These are phyloP conservation scores for Solanum lycopersicoides DNA, from an alignment of 257 asterid genomes.

Conservation along the genomic window DNA sequence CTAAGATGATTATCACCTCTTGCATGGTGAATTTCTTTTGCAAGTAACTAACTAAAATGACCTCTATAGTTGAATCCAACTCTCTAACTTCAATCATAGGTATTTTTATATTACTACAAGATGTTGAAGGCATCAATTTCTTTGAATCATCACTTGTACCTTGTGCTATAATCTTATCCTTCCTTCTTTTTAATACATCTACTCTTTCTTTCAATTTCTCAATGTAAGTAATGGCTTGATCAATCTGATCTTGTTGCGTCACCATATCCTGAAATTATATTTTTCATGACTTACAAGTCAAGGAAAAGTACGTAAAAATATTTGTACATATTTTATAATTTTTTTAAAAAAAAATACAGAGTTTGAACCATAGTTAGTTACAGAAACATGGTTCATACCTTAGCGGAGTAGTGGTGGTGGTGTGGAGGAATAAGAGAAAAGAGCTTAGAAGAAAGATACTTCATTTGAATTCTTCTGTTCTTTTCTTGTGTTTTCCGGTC, in stretches of 20 bases:
- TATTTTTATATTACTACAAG: background rate
- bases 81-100: constrained; percentile 22
- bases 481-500: constrained; percentile 16
- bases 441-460: constrained; percentile 4
- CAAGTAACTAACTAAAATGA: constrained; percentile 17
- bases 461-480: constrained; percentile 17
- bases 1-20: constrained; percentile 15
- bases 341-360: background rate
- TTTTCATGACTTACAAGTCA: background rate
- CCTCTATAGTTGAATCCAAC: constrained; percentile 23
- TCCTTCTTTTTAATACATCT: constrained; percentile 16
- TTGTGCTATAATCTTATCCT: background rate
- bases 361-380: background rate
- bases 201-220: constrained; percentile 12
- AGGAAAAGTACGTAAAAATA: background rate
- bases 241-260: constrained; percentile 27
- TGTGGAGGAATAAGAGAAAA: constrained; percentile 14
- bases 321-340: background rate
- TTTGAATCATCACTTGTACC: background rate
- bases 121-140: background rate
- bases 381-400: background rate
- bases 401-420: background rate
- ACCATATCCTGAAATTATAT: constrained; percentile 18
- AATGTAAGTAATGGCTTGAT: constrained; percentile 22
- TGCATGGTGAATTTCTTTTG: constrained; percentile 7